phyloP scores from a whole-genome alignment of 352 stramenopile genomes.

The Globisporangium cederbergense region DNA sequence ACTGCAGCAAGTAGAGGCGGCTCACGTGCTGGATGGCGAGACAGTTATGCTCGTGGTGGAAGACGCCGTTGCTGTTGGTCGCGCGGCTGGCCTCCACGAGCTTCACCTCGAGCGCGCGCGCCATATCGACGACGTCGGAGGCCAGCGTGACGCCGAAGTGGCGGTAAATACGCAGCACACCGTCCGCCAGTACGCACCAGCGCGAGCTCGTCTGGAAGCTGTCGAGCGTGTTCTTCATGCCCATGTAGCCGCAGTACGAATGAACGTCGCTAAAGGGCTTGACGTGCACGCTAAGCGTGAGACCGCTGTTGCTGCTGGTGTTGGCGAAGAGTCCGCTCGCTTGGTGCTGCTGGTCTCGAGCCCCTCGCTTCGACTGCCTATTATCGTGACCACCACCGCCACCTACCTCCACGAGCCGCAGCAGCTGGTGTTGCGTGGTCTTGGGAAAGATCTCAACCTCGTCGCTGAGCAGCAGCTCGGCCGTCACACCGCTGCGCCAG shows the following conservation, averaged over 20 bases:
- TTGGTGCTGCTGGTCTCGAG: constrained; percentile 4
- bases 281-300: constrained; percentile 40
- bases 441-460: constrained; percentile 58
- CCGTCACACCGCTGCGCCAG: constrained; percentile 37
- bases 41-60: constrained; percentile 28
- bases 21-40: constrained; percentile 41
- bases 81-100: constrained; percentile 30
- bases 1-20: constrained; percentile 53
- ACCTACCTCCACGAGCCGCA: constrained; percentile 32
- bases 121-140: constrained; percentile 58
- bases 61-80: constrained; percentile 6
- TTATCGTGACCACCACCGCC: not conserved
- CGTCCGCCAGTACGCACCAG: constrained; percentile 72
- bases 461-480: constrained; percentile 38
- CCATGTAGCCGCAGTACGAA: constrained; percentile 65
- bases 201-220: constrained; percentile 55
- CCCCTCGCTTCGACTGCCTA: not conserved
- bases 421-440: constrained; percentile 50
- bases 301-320: constrained; percentile 7
- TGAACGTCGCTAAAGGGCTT: constrained; percentile 44
- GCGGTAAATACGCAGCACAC: constrained; percentile 61
- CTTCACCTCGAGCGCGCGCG: constrained; percentile 42
- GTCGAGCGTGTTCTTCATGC: constrained; percentile 60
- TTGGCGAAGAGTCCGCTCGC: constrained; percentile 3
- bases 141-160: constrained; percentile 69